Evolutionary conservation across 192 early-diverging fungal genomes (phyloP).

Genomic region (Coemansia sp.): DNA sequence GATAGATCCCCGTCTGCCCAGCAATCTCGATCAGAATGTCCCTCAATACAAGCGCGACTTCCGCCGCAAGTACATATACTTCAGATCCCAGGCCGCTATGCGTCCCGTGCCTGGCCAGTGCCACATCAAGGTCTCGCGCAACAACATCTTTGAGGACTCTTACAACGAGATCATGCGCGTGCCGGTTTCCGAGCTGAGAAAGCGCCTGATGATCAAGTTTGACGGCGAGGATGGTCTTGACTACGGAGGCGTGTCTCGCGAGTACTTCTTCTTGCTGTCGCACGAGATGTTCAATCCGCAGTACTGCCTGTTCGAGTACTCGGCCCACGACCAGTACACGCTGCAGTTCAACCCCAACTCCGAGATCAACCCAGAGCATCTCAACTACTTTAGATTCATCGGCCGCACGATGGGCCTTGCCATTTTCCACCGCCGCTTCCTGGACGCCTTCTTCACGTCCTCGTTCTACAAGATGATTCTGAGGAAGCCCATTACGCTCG

Average conservation of each 20-base stretch:
- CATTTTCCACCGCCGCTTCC: conserved; percentile 95
- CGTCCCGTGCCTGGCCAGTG: conserved; percentile 85
- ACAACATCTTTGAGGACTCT: conserved; percentile 91
- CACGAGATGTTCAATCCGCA: conserved; percentile 99
- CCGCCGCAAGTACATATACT: conserved; percentile 95
- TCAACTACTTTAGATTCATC: conserved; percentile 98
- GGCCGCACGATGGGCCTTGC: conserved; percentile 93
- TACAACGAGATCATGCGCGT: conserved; percentile 96
- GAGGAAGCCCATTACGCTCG: conserved; percentile 80
- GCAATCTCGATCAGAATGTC: conserved; percentile 82
- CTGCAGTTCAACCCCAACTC: conserved; percentile 97
- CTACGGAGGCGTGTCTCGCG: conserved; percentile 95
- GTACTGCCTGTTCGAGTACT: conserved; percentile 95
- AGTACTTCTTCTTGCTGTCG: conserved; percentile 96
- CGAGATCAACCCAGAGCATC: conserved; percentile 92
- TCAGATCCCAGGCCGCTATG: conserved; percentile 88
- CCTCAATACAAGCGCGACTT: conserved; percentile 99
- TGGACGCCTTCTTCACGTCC: conserved; percentile 94
- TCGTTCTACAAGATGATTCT: conserved; percentile 97
- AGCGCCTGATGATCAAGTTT: conserved; percentile 98
- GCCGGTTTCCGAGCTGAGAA: conserved; percentile 85
- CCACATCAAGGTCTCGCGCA: conserved; percentile 87
- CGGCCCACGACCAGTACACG: conserved; percentile 96
- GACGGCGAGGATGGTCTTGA: conserved; percentile 98
- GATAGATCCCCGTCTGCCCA: conserved; percentile 72